Conservation (phyloP, 345 rosid genomes). For the Cochlearia excelsa region DNA sequence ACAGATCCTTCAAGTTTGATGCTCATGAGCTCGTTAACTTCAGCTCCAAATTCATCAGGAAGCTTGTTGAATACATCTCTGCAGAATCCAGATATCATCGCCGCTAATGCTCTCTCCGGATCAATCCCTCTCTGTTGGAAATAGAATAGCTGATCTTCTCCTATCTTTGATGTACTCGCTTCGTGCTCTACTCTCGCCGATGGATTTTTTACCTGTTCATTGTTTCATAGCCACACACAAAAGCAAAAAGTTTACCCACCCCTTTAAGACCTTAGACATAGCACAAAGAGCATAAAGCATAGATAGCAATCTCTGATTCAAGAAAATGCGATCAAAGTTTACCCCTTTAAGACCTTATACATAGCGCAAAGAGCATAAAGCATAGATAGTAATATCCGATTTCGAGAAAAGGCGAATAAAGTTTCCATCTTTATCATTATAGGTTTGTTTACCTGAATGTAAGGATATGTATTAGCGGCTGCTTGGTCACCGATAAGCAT, state of each 20-base stretch:
- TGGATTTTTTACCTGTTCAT: slow-evolving; percentile 74
- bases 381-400: not conserved
- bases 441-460: slow-evolving; percentile 63
- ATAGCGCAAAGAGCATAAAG: not conserved
- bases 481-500: slow-evolving; percentile 94
- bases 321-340: not conserved
- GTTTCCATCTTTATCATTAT: not conserved
- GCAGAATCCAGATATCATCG: slow-evolving; percentile 93
- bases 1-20: slow-evolving; percentile 94
- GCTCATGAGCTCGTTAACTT: slow-evolving; percentile 90
- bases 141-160: slow-evolving; percentile 93
- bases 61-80: slow-evolving; percentile 84
- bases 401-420: not conserved
- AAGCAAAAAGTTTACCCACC: not conserved
- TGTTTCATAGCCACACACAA: slow-evolving; percentile 1
- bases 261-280: not conserved
- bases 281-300: not conserved
- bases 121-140: slow-evolving; percentile 95
- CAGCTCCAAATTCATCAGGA: slow-evolving; percentile 88
- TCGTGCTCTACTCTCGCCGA: slow-evolving; percentile 90
- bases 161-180: slow-evolving; percentile 93
- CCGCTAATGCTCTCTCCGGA: slow-evolving; percentile 95
- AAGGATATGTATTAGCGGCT: slow-evolving; percentile 97
- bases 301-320: not conserved
- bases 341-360: slow-evolving; percentile 1